Evolutionary conservation across 164 flowering plant genomes (phyloP).

Genomic region (Echeveria elegans): DNA sequence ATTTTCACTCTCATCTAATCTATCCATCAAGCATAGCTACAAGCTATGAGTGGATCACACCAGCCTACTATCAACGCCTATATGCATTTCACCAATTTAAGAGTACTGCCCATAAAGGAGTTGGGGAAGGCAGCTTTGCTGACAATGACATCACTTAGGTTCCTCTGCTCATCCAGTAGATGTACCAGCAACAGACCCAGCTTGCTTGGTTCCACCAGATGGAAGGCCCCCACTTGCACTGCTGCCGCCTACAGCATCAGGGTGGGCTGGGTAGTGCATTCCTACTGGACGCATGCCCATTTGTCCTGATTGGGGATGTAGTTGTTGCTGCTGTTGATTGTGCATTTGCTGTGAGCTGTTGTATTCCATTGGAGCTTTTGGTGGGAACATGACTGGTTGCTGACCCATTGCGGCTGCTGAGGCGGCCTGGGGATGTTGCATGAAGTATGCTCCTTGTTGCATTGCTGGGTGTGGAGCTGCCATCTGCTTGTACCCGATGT

Average conservation of each 20-base stretch:
- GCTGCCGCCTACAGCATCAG: slow-evolving; percentile 21
- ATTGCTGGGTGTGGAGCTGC: slow-evolving; percentile 60
- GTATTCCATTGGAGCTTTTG: slow-evolving; percentile 37
- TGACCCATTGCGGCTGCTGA: slow-evolving; percentile 49
- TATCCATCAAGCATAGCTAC: background rate
- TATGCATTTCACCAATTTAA: background rate
- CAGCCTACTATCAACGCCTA: background rate
- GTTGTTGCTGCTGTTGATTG: slow-evolving; percentile 33
- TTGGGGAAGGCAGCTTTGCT: background rate
- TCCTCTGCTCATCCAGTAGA: background rate
- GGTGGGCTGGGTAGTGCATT: slow-evolving; percentile 44
- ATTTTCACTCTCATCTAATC: background rate
- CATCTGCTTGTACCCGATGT: slow-evolving; percentile 57
- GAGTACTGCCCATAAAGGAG: background rate
- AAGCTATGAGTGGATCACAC: background rate
- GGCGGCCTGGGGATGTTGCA: slow-evolving; percentile 80
- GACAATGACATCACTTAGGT: background rate
- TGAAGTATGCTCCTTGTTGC: slow-evolving; percentile 75
- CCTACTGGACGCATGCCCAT: slow-evolving; percentile 56
- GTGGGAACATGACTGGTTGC: slow-evolving; percentile 49
- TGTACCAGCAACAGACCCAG: slow-evolving; percentile 7
- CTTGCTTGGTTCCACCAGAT: slow-evolving; percentile 8
- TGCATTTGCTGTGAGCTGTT: slow-evolving; percentile 58
- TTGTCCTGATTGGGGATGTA: slow-evolving; percentile 22
- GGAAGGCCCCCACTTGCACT: slow-evolving; percentile 13